phyloP scores from a whole-genome alignment of 805 yeast species.

The Komagataella mondaviorum region DNA sequence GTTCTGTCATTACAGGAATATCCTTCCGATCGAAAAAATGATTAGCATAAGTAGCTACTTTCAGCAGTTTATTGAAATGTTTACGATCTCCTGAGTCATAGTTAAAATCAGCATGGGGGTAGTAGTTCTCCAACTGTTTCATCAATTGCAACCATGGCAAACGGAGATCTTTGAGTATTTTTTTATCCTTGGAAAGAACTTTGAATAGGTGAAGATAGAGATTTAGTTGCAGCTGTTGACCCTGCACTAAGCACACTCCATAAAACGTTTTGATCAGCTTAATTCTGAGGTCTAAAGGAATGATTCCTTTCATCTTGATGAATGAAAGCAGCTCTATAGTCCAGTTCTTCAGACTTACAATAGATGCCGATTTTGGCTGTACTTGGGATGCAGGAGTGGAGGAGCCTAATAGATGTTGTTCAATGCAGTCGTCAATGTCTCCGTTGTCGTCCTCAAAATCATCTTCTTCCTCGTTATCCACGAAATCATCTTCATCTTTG shows the following conservation, averaged over 20 bases:
- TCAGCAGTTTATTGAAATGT: slow-evolving; percentile 31
- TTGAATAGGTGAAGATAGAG: slow-evolving; percentile 52
- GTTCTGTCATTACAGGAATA: slow-evolving; percentile 37
- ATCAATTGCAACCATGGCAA: slow-evolving; percentile 40
- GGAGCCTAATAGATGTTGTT: slow-evolving; percentile 16
- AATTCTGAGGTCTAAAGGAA: slow-evolving; percentile 56
- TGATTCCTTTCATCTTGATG: slow-evolving; percentile 62
- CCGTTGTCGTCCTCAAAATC: slow-evolving; percentile 26
- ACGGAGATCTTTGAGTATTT: slow-evolving; percentile 22
- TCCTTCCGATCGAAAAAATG: slow-evolving; percentile 35
- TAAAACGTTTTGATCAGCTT: slow-evolving; percentile 58
- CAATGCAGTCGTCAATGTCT: slow-evolving; percentile 14
- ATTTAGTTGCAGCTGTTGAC: slow-evolving; percentile 49
- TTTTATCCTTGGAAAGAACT: slow-evolving; percentile 35
- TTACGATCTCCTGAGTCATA: slow-evolving; percentile 34
- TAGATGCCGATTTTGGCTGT: slow-evolving; percentile 56
- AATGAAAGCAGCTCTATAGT: slow-evolving; percentile 74
- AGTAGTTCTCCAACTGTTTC: slow-evolving; percentile 19
- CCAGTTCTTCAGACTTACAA: slow-evolving; percentile 71
- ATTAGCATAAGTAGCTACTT: slow-evolving; percentile 40
- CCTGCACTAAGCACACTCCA: slow-evolving; percentile 56
- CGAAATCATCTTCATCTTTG: slow-evolving; percentile 20
- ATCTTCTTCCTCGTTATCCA: slow-evolving; percentile 22
- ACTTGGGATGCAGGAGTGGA: slow-evolving; percentile 43
- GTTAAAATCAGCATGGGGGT: slow-evolving; percentile 34